phyloP scores from a whole-genome alignment of 139 green algal species.

The Chlorella vulgaris region DNA sequence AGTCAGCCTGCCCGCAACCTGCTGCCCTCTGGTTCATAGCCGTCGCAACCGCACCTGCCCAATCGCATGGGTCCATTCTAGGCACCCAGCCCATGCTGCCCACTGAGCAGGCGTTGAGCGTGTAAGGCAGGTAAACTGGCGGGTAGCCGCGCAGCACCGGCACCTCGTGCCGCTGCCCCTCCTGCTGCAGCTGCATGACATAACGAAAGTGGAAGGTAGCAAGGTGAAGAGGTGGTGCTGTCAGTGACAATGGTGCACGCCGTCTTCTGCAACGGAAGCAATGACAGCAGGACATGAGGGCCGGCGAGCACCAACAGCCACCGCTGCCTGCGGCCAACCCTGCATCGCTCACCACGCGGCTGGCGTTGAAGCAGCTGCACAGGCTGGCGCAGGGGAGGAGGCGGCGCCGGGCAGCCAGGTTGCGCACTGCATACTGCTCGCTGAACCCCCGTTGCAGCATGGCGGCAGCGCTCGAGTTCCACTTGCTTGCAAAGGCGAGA shows the following conservation, averaged over 20 bases:
- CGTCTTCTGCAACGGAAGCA: neutral
- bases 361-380: neutral
- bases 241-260: neutral
- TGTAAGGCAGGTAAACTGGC: neutral
- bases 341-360: neutral
- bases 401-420: neutral
- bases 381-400: neutral
- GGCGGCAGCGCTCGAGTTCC: neutral
- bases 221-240: neutral
- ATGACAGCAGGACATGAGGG: neutral
- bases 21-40: too few relatives aligned
- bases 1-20: too few relatives aligned
- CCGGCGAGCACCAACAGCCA: too few relatives aligned
- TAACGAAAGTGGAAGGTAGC: neutral
- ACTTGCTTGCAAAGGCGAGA: neutral
- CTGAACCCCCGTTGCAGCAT: neutral
- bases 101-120: neutral
- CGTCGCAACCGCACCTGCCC: too few relatives aligned
- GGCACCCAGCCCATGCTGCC: neutral
- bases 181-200: neutral
- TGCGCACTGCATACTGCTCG: neutral
- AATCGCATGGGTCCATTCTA: constrained; percentile 8
- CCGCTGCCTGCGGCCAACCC: too few relatives aligned
- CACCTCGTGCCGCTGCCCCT: neutral
- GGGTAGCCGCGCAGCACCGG: neutral